Base-by-base conservation (phyloP, 495 filamentous ascomycete genomes). In the Xylaria telfairii region DNA sequence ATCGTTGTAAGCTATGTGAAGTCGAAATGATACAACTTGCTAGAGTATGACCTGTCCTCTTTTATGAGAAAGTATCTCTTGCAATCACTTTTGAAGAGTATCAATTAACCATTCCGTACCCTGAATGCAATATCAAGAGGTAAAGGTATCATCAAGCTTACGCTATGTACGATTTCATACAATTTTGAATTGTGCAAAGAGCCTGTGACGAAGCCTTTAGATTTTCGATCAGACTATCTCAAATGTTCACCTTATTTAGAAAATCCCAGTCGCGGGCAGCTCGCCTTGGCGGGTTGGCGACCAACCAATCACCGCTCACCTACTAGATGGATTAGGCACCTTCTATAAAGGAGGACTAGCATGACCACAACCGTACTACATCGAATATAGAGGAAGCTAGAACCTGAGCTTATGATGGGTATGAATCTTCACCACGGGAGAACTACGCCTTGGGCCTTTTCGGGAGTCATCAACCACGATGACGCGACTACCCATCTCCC, bases 261-360 rank as follows among this genome's bases (percentile, higher is more conserved):
- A 17, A 53, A 54, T 7, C 51, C 24, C 26, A 30, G 30, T 12
- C 56, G n/a, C n/a, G n/a, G n/a, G 37, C 32, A 3, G 56, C 56
- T 59, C 56, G 30, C 21, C 56, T 59, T 59, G 30, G 30, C 56
- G 3, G 3, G n/a, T 21, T 12, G 32, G n/a, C 17, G 32, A 37
- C 19, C 8, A 37, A 37, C 56, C 56, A 59, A 59, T 59, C 32
- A 37, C 17, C 3, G 2, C 17, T 59, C 32, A 37, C 32, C 15
- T 37, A 9, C 17, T 37, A 37, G 28, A 59, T 59, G 56, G 30
- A 59, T 59, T 59, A 59, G 56, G 56, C n/a, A 59, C 19, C 30
- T 59, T 34, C 17, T 34, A 53, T n/a, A n/a, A n/a, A 4, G 4
- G 8, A 37, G 34, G 34, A 37, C 34, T 37, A 8, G 34, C 3